Conservation (phyloP, 2,329 filamentous ascomycete species). For the Exophiala dermatitidis region DNA sequence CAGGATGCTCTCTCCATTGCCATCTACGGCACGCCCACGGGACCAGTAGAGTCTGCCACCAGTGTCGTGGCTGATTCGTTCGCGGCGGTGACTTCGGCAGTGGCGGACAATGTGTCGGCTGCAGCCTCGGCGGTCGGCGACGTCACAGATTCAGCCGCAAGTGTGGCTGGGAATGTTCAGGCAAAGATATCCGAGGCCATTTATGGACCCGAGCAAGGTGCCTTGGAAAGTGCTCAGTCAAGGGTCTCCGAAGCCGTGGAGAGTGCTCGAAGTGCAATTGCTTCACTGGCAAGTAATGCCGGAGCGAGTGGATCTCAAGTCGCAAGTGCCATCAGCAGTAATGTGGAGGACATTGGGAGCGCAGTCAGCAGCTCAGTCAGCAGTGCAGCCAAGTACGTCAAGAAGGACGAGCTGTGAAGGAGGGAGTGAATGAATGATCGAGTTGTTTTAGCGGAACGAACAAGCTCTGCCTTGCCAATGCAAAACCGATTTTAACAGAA, state of each 20-base stretch:
- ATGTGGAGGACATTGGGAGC: conserved; percentile 43
- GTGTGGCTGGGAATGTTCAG: conserved; percentile 14
- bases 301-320: conserved; percentile 28
- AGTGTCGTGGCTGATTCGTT: conserved; percentile 39
- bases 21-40: conserved; percentile 51
- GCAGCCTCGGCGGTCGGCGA: conserved; percentile 28
- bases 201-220: conserved; percentile 41
- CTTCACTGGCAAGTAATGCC: conserved; percentile 30
- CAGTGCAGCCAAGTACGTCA: conserved; percentile 40
- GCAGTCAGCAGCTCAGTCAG: conserved; percentile 38
- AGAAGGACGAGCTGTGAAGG: conserved; percentile 46
- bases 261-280: conserved; percentile 32
- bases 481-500: too few relatives aligned
- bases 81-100: conserved; percentile 41
- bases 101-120: conserved; percentile 36
- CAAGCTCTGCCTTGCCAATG: too few relatives aligned
- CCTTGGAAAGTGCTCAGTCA: conserved; percentile 31
- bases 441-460: neutral
- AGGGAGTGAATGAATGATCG: neutral
- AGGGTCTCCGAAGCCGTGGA: conserved; percentile 32
- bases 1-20: conserved; percentile 50
- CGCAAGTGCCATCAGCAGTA: conserved; percentile 36
- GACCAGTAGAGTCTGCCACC: conserved; percentile 40
- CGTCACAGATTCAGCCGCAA: conserved; percentile 21
- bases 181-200: conserved; percentile 39